A percentile compares a stretch with the other conserved stretches of the same genome.
Conservation (phyloP, 75 land plant genomes). For the Larix kaempferi region DNA sequence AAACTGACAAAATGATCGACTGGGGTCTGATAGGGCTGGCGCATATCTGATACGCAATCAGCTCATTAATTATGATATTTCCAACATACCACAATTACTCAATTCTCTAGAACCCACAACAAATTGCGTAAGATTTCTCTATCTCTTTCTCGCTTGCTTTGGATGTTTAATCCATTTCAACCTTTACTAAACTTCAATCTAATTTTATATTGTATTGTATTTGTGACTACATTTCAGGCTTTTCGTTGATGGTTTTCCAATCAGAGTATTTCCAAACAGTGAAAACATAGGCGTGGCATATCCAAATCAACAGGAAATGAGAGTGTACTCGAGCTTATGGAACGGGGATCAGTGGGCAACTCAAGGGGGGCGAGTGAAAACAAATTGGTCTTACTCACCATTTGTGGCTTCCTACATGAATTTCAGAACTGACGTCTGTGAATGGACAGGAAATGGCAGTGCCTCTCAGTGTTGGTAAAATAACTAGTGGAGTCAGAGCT, state of each 20-base stretch:
- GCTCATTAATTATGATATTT: no score
- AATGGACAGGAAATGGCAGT: no score
- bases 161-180: no score
- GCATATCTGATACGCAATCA: no score
- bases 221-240: no score
- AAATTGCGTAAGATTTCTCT: neutral
- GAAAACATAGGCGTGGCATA: constrained; percentile 28
- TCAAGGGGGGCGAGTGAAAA: neutral
- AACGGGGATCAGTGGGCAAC: constrained; percentile 40
- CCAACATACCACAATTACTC: constrained; percentile 54
- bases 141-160: no score
- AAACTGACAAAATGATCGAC: no score
- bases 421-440: no score
- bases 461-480: neutral
- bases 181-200: no score
- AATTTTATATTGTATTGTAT: no score
- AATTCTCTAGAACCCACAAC: constrained; percentile 44
- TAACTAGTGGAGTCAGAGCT: neutral
- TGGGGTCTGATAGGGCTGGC: no score
- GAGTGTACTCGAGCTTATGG: constrained; percentile 19
- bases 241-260: no score
- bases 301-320: constrained; percentile 28
- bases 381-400: constrained; percentile 25
- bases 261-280: constrained; percentile 29
- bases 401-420: constrained; percentile 12